These are phyloP conservation scores for Russula foetens DNA, from an alignment of 768 basidiomycete species.

Conservation along the genomic window DNA sequence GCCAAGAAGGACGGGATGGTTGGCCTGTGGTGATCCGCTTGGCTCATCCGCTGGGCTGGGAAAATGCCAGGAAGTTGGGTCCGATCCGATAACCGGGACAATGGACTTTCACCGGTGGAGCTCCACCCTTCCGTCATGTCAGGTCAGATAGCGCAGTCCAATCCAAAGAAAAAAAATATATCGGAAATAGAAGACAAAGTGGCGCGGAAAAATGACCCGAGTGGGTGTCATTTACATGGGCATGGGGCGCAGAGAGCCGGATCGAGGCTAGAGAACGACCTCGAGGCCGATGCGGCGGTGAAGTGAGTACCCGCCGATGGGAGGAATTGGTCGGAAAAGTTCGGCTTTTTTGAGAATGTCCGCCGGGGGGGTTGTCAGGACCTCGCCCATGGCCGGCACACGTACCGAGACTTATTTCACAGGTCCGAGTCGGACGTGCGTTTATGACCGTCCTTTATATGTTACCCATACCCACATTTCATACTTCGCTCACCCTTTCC, in stretches of 20 bases:
- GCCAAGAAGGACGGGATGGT: neutral
- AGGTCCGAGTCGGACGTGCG: slow-evolving; percentile 3
- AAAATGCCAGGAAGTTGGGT: neutral
- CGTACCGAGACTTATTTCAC: neutral
- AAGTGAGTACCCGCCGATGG: slow-evolving; percentile 11
- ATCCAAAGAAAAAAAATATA: neutral
- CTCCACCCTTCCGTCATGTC: no score
- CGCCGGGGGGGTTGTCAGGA: neutral
- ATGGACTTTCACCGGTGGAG: neutral
- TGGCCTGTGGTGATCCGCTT: neutral
- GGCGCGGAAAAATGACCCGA: neutral
- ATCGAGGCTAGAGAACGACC: neutral
- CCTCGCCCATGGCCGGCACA: no score
- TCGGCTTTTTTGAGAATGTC: slow-evolving; percentile 10
- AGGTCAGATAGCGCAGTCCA: no score
- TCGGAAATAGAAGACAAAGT: neutral
- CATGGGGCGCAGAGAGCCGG: no score
- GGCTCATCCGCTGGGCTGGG: neutral
- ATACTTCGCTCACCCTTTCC: slow-evolving; percentile 1
- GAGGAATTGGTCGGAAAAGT: neutral
- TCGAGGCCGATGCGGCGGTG: slow-evolving; percentile 14
- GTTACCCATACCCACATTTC: slow-evolving; percentile 19
- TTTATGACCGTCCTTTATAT: slow-evolving; percentile 15
- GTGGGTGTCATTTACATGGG: neutral
- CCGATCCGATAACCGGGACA: neutral